Percentiles rank a stretch among this genome's conserved stretches.
Conservation (phyloP, 2,329 filamentous ascomycete genomes). For the Nectriaceae sp. region DNA sequence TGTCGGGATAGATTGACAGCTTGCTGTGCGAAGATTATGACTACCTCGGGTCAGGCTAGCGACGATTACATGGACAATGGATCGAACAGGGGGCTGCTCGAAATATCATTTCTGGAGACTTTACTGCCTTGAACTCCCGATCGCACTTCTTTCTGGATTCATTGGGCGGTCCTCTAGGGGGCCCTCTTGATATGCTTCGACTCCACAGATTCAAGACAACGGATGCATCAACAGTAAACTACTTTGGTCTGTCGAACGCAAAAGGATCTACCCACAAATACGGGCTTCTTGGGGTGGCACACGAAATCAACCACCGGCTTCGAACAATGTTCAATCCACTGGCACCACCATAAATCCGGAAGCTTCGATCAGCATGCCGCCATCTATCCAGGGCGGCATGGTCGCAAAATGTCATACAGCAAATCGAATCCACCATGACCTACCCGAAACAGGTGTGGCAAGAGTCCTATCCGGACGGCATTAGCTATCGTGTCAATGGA, state of each 20-base stretch:
- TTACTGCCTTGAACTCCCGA: background rate
- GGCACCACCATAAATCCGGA: fast-evolving
- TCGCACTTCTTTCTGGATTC: constrained; percentile 11
- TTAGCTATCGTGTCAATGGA: constrained; percentile 4
- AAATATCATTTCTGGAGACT: no score
- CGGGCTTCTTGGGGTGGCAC: background rate
- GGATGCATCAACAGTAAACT: background rate
- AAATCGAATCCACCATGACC: no score
- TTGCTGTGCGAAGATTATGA: no score
- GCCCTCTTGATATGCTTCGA: constrained; percentile 12
- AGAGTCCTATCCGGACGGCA: constrained; percentile 9
- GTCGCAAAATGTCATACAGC: no score
- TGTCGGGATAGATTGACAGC: no score
- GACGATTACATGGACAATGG: no score
- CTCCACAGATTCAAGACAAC: constrained; percentile 16
- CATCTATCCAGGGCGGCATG: no score
- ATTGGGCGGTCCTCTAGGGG: constrained; percentile 5
- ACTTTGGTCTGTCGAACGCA: background rate
- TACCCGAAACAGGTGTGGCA: constrained; percentile 2
- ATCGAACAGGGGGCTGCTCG: no score
- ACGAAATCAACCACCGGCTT: background rate
- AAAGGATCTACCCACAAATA: background rate
- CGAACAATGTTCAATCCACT: constrained; percentile 5
- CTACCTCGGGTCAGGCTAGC: no score
- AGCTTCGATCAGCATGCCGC: background rate